Conservation (phyloP, 176 grass and related monocot genomes). For the Dactylis glomerata region DNA sequence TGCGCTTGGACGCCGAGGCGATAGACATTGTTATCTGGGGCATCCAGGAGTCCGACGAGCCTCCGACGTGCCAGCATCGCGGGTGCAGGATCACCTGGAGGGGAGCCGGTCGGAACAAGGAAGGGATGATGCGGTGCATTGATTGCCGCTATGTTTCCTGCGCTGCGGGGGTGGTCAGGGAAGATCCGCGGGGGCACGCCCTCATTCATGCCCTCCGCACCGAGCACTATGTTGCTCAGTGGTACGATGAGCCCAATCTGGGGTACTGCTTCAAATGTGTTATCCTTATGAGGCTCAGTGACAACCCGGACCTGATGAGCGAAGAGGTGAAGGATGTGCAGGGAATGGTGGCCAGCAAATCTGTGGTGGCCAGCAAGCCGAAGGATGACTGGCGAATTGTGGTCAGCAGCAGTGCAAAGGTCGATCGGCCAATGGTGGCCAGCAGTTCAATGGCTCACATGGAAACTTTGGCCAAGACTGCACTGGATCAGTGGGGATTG, state of each 20-base stretch:
- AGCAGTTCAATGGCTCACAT: not conserved
- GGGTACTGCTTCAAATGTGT: slow-evolving; percentile 67
- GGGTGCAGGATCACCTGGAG: not conserved
- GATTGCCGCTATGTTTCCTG: slow-evolving; percentile 49
- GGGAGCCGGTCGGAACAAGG: not conserved
- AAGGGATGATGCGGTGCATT: slow-evolving; percentile 47
- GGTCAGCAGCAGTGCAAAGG: not conserved
- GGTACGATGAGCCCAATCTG: slow-evolving; percentile 18
- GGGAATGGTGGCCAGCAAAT: not conserved
- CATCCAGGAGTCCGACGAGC: slow-evolving; percentile 15
- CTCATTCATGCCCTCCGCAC: slow-evolving; percentile 38
- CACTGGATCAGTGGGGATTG: not conserved
- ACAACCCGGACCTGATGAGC: not conserved
- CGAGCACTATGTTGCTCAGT: slow-evolving; percentile 43
- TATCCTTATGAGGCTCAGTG: not conserved
- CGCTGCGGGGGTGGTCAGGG: not conserved
- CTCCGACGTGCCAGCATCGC: slow-evolving; percentile 25
- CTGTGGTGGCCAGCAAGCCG: too few species aligned
- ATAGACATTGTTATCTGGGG: slow-evolving; percentile 13
- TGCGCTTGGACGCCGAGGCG: not conserved
- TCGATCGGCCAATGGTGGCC: not conserved
- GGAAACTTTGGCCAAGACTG: not conserved
- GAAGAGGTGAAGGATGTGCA: not conserved
- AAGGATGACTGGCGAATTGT: not conserved
- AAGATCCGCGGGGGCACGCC: slow-evolving; percentile 50